Evolutionary conservation across 1,284 basidiomycete genomes (phyloP).

Genomic region (Ganoderma leucocontextum): DNA sequence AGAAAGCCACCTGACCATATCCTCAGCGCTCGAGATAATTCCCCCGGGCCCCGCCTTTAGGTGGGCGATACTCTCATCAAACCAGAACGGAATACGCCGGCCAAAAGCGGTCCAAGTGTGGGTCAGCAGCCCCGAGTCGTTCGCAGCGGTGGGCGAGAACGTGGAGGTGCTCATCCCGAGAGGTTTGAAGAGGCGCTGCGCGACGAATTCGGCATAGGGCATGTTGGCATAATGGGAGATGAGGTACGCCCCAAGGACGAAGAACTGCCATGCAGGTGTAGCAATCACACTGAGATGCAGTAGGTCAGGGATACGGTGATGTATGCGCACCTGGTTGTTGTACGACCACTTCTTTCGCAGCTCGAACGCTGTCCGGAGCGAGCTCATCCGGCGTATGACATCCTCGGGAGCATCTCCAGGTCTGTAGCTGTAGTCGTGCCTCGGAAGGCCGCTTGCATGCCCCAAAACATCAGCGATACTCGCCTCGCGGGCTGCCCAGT

Average conservation of each 20-base stretch:
- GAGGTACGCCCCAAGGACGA: conserved; percentile 39
- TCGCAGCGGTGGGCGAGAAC: conserved; percentile 46
- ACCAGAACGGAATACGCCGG: conserved; percentile 42
- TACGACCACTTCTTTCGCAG: conserved; percentile 51
- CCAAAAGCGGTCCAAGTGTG: conserved; percentile 40
- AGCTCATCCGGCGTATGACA: conserved; percentile 40
- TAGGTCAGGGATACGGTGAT: neutral
- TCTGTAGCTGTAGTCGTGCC: conserved; percentile 18
- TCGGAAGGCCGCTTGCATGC: conserved; percentile 30
- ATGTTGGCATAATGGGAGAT: conserved; percentile 47
- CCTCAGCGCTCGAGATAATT: conserved; percentile 43
- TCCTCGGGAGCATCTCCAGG: conserved; percentile 22
- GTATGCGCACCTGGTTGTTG: conserved; percentile 47
- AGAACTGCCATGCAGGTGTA: conserved; percentile 17
- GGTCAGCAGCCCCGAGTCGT: conserved; percentile 42
- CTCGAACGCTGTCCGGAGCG: conserved; percentile 48
- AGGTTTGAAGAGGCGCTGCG: conserved; percentile 41
- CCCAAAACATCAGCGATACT: conserved; percentile 45
- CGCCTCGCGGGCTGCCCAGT: conserved; percentile 45
- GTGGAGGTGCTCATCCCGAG: conserved; percentile 44
- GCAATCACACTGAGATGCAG: neutral
- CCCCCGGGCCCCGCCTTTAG: conserved; percentile 45
- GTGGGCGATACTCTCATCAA: conserved; percentile 31
- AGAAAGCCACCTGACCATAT: conserved; percentile 44
- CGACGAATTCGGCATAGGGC: conserved; percentile 42